A percentile compares a stretch with the other conserved stretches of the same genome.
phyloP scores from a whole-genome alignment of 805 yeast genomes.

The Cyberlindnera bimundalis region DNA sequence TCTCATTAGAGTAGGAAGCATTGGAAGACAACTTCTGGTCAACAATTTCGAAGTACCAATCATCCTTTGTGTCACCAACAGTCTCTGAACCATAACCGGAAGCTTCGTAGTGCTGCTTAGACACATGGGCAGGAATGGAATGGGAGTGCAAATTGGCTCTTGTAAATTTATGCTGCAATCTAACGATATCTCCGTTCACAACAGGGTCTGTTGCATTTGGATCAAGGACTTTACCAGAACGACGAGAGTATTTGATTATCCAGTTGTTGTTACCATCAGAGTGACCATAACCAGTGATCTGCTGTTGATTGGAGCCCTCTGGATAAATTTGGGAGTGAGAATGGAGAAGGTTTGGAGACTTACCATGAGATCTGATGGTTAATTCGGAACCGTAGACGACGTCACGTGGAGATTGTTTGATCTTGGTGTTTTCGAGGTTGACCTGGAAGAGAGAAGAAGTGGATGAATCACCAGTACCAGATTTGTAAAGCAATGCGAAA shows the following conservation, averaged over 20 bases:
- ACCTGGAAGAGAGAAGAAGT: slow-evolving; percentile 90
- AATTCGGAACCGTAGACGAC: slow-evolving; percentile 52
- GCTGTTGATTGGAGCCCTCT: slow-evolving; percentile 91
- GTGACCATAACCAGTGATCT: slow-evolving; percentile 87
- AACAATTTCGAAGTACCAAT: slow-evolving; percentile 86
- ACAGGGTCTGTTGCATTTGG: slow-evolving; percentile 28
- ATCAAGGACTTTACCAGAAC: slow-evolving; percentile 17
- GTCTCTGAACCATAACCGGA: slow-evolving; percentile 77
- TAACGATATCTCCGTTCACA: slow-evolving; percentile 60
- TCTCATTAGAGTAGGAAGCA: slow-evolving; percentile 41
- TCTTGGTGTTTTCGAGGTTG: slow-evolving; percentile 64
- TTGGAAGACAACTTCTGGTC: slow-evolving; percentile 43
- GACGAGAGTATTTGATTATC: slow-evolving; percentile 60
- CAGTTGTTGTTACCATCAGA: slow-evolving; percentile 87
- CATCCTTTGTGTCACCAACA: slow-evolving; percentile 76
- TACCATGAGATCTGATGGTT: slow-evolving; percentile 59
- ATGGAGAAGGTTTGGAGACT: slow-evolving; percentile 74
- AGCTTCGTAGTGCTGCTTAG: slow-evolving; percentile 70
- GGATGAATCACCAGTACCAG: slow-evolving; percentile 93
- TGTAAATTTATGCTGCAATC: slow-evolving; percentile 69
- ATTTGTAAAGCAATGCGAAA: slow-evolving; percentile 65
- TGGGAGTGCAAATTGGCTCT: slow-evolving; percentile 84
- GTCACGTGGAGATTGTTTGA: slow-evolving; percentile 67
- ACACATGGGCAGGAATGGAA: slow-evolving; percentile 68
- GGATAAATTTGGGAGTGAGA: slow-evolving; percentile 87